Percentiles rank a stretch among this genome's conserved stretches.
Evolutionary conservation across 148 eudicot species (phyloP).

Genomic region (Mesembryanthemum crystallinum): DNA sequence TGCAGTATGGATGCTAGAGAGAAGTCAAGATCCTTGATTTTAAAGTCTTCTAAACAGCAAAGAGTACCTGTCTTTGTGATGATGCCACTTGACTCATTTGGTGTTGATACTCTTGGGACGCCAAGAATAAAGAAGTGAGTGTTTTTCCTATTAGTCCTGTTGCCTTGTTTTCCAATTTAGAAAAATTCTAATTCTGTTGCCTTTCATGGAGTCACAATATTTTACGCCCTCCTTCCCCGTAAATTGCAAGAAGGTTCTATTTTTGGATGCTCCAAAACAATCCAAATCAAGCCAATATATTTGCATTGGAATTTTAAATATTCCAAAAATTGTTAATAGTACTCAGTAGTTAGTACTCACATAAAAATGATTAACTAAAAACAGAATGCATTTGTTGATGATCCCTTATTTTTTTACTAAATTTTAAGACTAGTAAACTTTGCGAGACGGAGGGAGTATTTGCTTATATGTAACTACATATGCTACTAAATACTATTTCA

Average conservation of each 20-base stretch:
- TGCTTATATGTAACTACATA: not conserved
- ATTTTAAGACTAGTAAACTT: too few species aligned
- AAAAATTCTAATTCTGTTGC: not conserved
- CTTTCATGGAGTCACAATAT: not conserved
- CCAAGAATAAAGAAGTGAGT: constrained; percentile 45
- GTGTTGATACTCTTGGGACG: constrained; percentile 47
- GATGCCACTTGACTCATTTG: constrained; percentile 61
- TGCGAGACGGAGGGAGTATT: not conserved
- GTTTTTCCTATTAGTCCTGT: not conserved
- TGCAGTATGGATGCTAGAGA: constrained; percentile 64
- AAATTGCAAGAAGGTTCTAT: too few species aligned
- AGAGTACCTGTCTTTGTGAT: constrained; percentile 57
- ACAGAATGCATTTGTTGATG: too few species aligned
- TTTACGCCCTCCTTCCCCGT: too few species aligned
- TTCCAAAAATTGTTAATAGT: too few species aligned
- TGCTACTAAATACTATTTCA: not conserved
- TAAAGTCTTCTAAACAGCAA: constrained; percentile 48
- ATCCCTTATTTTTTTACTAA: too few species aligned
- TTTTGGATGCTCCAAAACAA: too few species aligned
- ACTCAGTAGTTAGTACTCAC: too few species aligned
- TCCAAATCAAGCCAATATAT: too few species aligned
- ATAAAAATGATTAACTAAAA: too few species aligned
- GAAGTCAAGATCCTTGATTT: constrained; percentile 46
- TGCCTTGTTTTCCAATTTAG: not conserved
- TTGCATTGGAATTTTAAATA: too few species aligned